These are phyloP conservation scores for Daldinia bambusicola DNA, from an alignment of 495 filamentous ascomycete species.

Conservation along the genomic window DNA sequence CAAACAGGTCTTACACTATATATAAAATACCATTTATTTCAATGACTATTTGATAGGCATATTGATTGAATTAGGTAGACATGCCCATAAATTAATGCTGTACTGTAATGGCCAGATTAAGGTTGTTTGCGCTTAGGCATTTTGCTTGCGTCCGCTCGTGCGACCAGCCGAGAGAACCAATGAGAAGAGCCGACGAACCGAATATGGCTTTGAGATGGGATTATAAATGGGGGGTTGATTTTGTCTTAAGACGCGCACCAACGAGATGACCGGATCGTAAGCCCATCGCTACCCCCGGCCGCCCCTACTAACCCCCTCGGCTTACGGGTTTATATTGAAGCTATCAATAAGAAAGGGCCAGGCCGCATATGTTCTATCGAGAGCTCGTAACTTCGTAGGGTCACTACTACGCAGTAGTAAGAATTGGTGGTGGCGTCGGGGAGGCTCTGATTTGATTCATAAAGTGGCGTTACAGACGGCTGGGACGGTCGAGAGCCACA, in stretches of 20 bases:
- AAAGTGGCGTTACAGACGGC: conserved; percentile 20
- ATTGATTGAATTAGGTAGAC: background rate
- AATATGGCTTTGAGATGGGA: conserved; percentile 15
- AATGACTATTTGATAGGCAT: background rate
- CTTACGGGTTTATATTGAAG: conserved; percentile 17
- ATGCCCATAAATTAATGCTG: background rate
- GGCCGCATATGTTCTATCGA: background rate
- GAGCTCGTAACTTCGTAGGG: background rate
- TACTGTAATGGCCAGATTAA: background rate
- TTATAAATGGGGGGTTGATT: background rate
- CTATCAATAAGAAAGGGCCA: conserved; percentile 11
- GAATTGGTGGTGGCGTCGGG: conserved; percentile 24
- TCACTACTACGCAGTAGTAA: conserved; percentile 19
- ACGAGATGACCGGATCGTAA: conserved; percentile 4
- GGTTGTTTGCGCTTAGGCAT: conserved; percentile 35
- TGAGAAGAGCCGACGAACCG: conserved; percentile 31
- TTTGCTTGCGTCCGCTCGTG: conserved; percentile 23
- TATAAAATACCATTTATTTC: too few species aligned
- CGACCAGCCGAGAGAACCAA: conserved; percentile 28
- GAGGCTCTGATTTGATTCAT: conserved; percentile 39
- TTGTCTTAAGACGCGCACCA: conserved; percentile 33
- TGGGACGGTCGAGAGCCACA: conserved; percentile 19
- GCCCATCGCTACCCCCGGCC: background rate
- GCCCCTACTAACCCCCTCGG: background rate
- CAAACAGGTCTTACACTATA: background rate